Evolutionary conservation across 768 basidiomycete species (phyloP), one percentile per base, ranked within the genome.

Genomic region (Calocera cornea): DNA sequence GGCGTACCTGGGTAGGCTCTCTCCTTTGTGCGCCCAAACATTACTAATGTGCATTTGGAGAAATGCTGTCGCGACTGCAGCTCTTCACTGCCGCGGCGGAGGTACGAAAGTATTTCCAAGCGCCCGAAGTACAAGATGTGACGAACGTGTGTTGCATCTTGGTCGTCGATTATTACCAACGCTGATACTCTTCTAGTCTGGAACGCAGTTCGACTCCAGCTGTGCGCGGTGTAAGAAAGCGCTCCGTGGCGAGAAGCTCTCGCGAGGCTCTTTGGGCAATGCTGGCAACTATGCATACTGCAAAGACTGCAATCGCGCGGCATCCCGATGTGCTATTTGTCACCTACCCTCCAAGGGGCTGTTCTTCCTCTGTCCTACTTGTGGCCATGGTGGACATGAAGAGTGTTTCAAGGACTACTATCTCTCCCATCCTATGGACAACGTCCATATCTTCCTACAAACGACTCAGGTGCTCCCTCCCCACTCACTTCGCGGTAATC

Each of bases 371-470:
- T 92, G 91, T 74, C 82, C 87, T 0, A 77, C 88, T 1, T 93
- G 91, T 73, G 77, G 82, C 47, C 91, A 93, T 69, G 91, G 91
- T 0, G 90, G 90, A 0, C 91, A 93, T 70, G 87, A 87, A 70
- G 80, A 82, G 22, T 93, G 91, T 76, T 91, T 90, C 71, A 81
- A 84, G 41, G 78, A 80, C 34, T 90, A 86, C 72, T 89, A 90
- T 72, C 77, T 82, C 70, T 78, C 80, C 41, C 83, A 81, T 24
- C 84, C 86, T 1, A 81, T 85, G 81, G 75, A 82, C 12, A 80
- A 81, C 33, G 74, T 87, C 29, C 70, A 71, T 19, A 40, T 66
- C 67, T 22, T 44, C 50, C 47, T 67, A 70, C 40, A 66, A 69
- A 34, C 38, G 66, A 41, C 64, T 33, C 68, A 49, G 67, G 67